These are phyloP conservation scores for Lepidium sativum DNA, from an alignment of 345 rosid genomes.

Conservation along the genomic window DNA sequence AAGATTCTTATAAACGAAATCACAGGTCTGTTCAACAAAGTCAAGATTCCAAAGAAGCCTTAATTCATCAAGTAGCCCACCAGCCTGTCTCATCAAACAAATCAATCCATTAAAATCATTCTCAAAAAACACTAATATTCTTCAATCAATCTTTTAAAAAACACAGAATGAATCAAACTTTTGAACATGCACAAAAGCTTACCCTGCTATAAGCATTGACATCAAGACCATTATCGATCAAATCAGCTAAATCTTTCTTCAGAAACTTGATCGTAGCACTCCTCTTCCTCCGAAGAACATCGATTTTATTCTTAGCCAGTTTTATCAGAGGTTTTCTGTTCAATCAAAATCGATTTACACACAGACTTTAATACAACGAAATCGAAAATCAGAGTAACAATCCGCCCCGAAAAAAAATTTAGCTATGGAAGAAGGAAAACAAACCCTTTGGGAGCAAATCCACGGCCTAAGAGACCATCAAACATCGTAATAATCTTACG, in stretches of 20 bases:
- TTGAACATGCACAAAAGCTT: not conserved
- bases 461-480: conserved; percentile 79
- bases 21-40: conserved; percentile 54
- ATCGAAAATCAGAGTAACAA: not conserved
- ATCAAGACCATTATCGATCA: conserved; percentile 76
- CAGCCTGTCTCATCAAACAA: conserved; percentile 44
- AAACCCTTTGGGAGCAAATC: conserved; percentile 71
- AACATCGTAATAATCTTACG: conserved; percentile 47
- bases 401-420: not conserved
- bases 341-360: not conserved
- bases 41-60: conserved; percentile 57
- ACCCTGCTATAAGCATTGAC: conserved; percentile 77
- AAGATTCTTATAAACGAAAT: conserved; percentile 58
- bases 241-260: conserved; percentile 88
- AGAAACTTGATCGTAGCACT: conserved; percentile 77
- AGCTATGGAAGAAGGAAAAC: not conserved
- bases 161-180: not conserved
- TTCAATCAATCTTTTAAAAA: not conserved
- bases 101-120: not conserved
- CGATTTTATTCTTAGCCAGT: conserved; percentile 71
- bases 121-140: not conserved
- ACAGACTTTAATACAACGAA: not conserved
- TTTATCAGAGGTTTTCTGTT: conserved; percentile 79
- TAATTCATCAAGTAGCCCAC: conserved; percentile 71
- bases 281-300: conserved; percentile 73